A percentile compares a stretch with the other conserved stretches of the same genome.
Conservation (phyloP, 2,329 filamentous ascomycete genomes). For the Clathrospora elynae region DNA sequence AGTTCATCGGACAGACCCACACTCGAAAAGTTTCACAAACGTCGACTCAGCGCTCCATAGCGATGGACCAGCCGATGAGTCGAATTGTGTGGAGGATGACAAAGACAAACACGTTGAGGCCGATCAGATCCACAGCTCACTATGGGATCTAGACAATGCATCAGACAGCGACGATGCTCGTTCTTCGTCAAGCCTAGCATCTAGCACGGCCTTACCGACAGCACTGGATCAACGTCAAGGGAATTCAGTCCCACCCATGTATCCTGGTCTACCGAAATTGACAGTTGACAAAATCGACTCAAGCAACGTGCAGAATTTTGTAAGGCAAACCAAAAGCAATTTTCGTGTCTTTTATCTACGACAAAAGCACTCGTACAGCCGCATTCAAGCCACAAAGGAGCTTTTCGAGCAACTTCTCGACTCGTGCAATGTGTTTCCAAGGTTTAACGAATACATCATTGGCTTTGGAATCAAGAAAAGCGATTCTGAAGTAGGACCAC, state of each 20-base stretch:
- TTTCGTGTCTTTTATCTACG: conserved; percentile 31
- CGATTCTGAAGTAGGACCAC: conserved; percentile 26
- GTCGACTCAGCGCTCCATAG: not conserved
- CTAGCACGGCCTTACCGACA: conserved; percentile 18
- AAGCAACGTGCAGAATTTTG: conserved; percentile 5
- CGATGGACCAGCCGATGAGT: no score
- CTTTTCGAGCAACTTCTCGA: conserved; percentile 18
- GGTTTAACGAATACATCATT: conserved; percentile 27
- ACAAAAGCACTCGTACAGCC: conserved; percentile 24
- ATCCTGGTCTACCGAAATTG: conserved; percentile 20
- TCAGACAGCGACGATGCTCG: conserved; percentile 11
- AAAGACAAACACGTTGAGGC: not conserved
- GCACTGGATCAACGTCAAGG: conserved; percentile 19
- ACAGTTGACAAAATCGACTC: conserved; percentile 10
- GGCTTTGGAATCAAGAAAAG: conserved; percentile 17
- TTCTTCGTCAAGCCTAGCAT: conserved; percentile 20
- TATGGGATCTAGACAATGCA: not conserved
- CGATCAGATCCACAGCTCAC: no score
- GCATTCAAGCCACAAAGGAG: conserved; percentile 23
- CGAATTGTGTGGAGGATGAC: not conserved
- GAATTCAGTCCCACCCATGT: conserved; percentile 11
- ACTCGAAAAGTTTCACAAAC: not conserved
- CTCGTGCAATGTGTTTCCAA: conserved; percentile 24
- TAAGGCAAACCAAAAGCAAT: conserved; percentile 13
- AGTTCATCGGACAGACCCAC: no score